Conservation (phyloP, 1,284 basidiomycete species). For the Cryptococcus maquisensis region DNA sequence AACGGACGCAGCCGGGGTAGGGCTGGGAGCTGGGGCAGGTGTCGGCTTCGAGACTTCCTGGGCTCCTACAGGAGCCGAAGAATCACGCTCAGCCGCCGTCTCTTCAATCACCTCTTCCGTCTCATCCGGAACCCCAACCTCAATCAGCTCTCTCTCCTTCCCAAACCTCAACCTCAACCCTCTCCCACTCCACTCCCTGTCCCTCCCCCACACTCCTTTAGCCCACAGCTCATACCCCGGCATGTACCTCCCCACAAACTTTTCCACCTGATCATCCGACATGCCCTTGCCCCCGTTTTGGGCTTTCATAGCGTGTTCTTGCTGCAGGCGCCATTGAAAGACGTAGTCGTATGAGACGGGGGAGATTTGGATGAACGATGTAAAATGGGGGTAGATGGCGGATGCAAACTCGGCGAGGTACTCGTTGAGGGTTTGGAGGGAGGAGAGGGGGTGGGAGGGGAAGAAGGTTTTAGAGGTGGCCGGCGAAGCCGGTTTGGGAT, state of each 20-base stretch:
- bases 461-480: conserved; percentile 23
- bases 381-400: conserved; percentile 29
- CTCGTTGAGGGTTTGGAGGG: conserved; percentile 27
- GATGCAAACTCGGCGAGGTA: conserved; percentile 25
- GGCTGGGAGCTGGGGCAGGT: background rate
- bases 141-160: conserved; percentile 32
- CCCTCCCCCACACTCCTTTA: conserved; percentile 17
- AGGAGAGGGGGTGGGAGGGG: conserved; percentile 20
- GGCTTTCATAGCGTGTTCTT: conserved; percentile 81
- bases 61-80: background rate
- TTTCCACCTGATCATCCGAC: conserved; percentile 71
- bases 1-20: background rate
- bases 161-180: conserved; percentile 34
- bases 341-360: conserved; percentile 37
- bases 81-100: background rate
- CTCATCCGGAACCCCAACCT: conserved; percentile 8
- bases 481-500: conserved; percentile 12
- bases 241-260: conserved; percentile 53
- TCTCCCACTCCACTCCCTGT: conserved; percentile 27
- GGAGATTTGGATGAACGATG: conserved; percentile 30
- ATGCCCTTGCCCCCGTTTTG: conserved; percentile 77
- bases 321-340: conserved; percentile 68
- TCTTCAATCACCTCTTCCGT: background rate
- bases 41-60: background rate
- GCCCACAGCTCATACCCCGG: conserved; percentile 37